Evolutionary conservation across 2,329 filamentous ascomycete genomes (phyloP).

Genomic region (Moelleriella libera): DNA sequence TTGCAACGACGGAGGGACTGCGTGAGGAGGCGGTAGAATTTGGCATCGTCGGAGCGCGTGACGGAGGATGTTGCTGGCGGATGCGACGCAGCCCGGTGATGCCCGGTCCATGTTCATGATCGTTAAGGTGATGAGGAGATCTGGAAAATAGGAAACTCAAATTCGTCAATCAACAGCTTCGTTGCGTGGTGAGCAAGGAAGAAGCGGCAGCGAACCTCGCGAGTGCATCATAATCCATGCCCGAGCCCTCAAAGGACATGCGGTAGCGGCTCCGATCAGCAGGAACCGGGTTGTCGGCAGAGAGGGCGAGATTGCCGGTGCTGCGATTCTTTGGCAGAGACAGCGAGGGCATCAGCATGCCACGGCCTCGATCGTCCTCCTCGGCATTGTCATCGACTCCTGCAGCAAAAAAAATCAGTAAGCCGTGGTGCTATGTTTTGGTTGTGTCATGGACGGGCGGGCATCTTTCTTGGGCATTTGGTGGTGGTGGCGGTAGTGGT

Average conservation of each 20-base stretch:
- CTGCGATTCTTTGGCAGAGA: conserved; percentile 50
- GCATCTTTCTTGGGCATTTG: neutral
- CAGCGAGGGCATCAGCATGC: conserved; percentile 30
- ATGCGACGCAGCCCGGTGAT: conserved; percentile 84
- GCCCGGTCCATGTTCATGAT: conserved; percentile 78
- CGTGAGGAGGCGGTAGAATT: conserved; percentile 47
- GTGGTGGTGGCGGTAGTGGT: conserved; percentile 1
- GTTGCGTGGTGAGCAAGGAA: conserved; percentile 4
- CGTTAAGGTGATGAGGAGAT: conserved; percentile 68
- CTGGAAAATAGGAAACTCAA: conserved; percentile 26
- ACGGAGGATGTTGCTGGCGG: conserved; percentile 61
- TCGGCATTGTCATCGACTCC: conserved; percentile 17
- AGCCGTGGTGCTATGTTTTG: conserved; percentile 1
- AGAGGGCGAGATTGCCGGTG: conserved; percentile 44
- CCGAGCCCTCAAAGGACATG: conserved; percentile 60
- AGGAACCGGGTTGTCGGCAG: conserved; percentile 28
- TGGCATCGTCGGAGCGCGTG: conserved; percentile 50
- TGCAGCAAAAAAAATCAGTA: conserved; percentile 11
- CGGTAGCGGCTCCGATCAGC: conserved; percentile 49
- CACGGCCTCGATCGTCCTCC: conserved; percentile 26
- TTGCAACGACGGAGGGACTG: conserved; percentile 38
- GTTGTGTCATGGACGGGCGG: neutral
- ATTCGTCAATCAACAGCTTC: neutral
- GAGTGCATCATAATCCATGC: conserved; percentile 53
- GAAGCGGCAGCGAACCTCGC: conserved; percentile 43